These are phyloP conservation scores for Cyberlindnera euphorbiae DNA, from an alignment of 805 yeast species.

Conservation along the genomic window DNA sequence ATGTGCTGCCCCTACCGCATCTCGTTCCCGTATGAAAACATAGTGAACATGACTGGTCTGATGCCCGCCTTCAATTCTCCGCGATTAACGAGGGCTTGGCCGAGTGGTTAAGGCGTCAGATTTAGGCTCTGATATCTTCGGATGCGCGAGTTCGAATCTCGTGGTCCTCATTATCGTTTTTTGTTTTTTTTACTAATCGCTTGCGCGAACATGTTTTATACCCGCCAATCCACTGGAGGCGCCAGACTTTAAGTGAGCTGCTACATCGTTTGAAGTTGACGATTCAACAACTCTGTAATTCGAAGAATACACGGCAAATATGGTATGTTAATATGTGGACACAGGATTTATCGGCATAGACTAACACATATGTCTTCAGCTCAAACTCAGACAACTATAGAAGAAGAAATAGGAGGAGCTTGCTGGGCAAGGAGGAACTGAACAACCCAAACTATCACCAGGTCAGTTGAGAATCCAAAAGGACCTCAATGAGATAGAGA, in stretches of 20 bases:
- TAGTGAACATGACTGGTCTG: background rate
- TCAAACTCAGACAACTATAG: slow-evolving; percentile 57
- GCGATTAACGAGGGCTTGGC: slow-evolving; percentile 32
- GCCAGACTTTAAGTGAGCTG: no score
- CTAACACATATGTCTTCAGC: no score
- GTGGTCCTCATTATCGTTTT: slow-evolving; percentile 31
- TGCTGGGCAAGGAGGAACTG: slow-evolving; percentile 3
- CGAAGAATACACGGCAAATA: no score
- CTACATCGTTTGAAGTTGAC: no score
- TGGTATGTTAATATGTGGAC: no score
- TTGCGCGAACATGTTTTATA: background rate
- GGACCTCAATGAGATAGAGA: slow-evolving; percentile 64
- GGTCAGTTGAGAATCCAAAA: slow-evolving; percentile 76
- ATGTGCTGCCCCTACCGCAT: no score
- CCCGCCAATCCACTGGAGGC: no score
- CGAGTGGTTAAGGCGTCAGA: slow-evolving; percentile 44
- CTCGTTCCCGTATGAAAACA: no score
- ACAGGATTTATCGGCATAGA: no score
- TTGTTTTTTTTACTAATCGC: background rate
- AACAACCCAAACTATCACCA: slow-evolving; percentile 35
- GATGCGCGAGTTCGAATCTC: slow-evolving; percentile 42
- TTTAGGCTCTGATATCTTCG: slow-evolving; percentile 43
- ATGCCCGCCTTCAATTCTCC: background rate
- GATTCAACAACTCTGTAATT: no score
- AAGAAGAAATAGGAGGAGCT: slow-evolving; percentile 49